Conservation (phyloP, 2,329 filamentous ascomycete species). For the Fusarium goolgardi region DNA sequence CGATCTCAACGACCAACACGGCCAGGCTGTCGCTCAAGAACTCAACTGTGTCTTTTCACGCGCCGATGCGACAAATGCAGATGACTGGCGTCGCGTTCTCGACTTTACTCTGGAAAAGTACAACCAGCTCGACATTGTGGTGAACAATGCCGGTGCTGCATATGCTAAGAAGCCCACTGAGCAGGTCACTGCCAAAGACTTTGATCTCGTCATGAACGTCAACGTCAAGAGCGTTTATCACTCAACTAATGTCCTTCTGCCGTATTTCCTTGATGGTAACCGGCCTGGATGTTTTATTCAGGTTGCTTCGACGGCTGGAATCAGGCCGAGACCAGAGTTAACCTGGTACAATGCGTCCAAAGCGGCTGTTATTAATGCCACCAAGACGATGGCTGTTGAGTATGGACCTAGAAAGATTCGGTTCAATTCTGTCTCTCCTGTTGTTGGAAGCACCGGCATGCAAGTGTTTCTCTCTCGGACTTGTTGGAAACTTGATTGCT, state of each 20-base stretch:
- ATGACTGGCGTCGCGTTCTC: conserved; percentile 65
- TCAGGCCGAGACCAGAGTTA: conserved; percentile 68
- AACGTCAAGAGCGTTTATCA: conserved; percentile 76
- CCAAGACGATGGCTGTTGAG: conserved; percentile 73
- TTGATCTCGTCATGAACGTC: conserved; percentile 73
- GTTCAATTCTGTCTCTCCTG: conserved; percentile 78
- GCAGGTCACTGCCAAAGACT: conserved; percentile 73
- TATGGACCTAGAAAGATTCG: conserved; percentile 78
- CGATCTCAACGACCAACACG: conserved; percentile 67
- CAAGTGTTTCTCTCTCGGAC: neutral
- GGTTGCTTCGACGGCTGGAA: conserved; percentile 71
- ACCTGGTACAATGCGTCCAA: conserved; percentile 80
- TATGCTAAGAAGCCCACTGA: conserved; percentile 72
- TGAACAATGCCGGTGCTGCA: conserved; percentile 71
- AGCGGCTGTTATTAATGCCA: conserved; percentile 71
- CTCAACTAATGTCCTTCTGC: conserved; percentile 68
- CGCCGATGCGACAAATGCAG: conserved; percentile 47
- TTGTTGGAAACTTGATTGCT: no score
- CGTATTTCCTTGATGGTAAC: conserved; percentile 68
- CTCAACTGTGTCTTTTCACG: conserved; percentile 57
- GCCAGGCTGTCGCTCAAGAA: conserved; percentile 59
- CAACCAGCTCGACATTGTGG: conserved; percentile 66
- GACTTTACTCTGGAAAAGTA: conserved; percentile 58
- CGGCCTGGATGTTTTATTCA: conserved; percentile 72
- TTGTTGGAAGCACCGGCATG: conserved; percentile 61